Evolutionary conservation across 1,139 yeast genomes (phyloP), one percentile per base, ranked within the genome.

Genomic region (Taphrina flavorubra): DNA sequence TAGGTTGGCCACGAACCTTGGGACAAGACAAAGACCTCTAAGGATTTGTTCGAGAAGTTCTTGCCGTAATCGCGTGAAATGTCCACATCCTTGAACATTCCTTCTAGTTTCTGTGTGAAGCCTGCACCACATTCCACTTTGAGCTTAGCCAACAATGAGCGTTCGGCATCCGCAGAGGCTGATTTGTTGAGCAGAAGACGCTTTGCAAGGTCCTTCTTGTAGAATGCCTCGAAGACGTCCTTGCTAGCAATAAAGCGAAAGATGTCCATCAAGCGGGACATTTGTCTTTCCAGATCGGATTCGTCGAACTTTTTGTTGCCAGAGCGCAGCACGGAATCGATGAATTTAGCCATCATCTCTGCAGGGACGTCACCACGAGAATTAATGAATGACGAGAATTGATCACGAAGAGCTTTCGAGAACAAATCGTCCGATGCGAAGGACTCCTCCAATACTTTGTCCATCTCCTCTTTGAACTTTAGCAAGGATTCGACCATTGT

Each of bases 261-360:
- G 16, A 77, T 70, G 13, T 74, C 71, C 13, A 77, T 68, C 8
- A 71, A 72, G 31, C 69, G 59, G n/a, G 68, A 64, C 67, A 75
- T 74, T 6, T 71, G 72, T 2, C 65, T 68, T 16, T 71, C 75
- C 18, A 74, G 58, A 59, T 72, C 74, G 5, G 44, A 59, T 37
- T 74, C 75, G 20, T 71, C 73, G 68, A 71, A 69, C 60, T 70
- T 69, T 56, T 69, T 69, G 55, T 72, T 72, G 37, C 74, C 73
- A 6, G 58, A 69, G 34, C 73, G 75, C 68, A 79, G 74, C 53
- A 79, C 73, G 11, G 72, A 72, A 69, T 79, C 81, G 18, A 77
- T 73, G 68, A 75, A 94, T 56, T 75, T 77, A 25, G 78, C 75
- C 40, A 79, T 69, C 57, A 73, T 72, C 68, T 77, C 79, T 14